Evolutionary conservation across 768 basidiomycete species (phyloP), one percentile per base, ranked within the genome.

Genomic region (Dentipellis fragilis): DNA sequence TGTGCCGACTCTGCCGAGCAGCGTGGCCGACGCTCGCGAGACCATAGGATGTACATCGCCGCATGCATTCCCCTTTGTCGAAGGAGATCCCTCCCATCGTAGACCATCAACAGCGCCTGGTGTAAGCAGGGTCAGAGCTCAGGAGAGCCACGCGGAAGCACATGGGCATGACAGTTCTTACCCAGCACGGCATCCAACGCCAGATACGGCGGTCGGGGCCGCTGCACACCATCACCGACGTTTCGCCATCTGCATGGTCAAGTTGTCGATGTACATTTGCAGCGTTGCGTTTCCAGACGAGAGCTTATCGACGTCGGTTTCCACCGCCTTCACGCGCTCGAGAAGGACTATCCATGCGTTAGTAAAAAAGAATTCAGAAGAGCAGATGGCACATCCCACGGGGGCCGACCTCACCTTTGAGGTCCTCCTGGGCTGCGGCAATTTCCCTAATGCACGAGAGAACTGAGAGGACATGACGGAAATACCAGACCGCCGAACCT

Each of bases 211-310:
- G 29, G 29, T 29, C 29, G 29, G 29, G 6, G 29, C 29, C 6
- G 29, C 6, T 29, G 29, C 29, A 29, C 29, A 29, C 29, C 29
- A 29, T 78, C 68, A 87, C 67, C 85, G 79, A 58, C 87, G 75
- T 66, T 83, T 88, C 34, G 88, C 85, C 83, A 91, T 88, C 68
- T 93, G 90, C 63, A 88, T 76, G 0, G 90, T 92, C 63, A 93
- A 66, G 62, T 93, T 93, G 66, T 93, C 89, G 64, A 91, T 90
- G 65, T 93, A 93, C 82, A 84, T 86, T 65, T 93, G 89, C 54
- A 93, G 71, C 6, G 84, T 91, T 55, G 84, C 83, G 59, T 93
- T 93, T 51, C 84, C 86, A 4, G 88, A 86, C 1, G 75, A 71
- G 19, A 93, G 74, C 67, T 87, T 90, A 58, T 91, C 86, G n/a